Evolutionary conservation across 352 stramenopile genomes (phyloP).

Genomic region (Pythium pyrilobum): DNA sequence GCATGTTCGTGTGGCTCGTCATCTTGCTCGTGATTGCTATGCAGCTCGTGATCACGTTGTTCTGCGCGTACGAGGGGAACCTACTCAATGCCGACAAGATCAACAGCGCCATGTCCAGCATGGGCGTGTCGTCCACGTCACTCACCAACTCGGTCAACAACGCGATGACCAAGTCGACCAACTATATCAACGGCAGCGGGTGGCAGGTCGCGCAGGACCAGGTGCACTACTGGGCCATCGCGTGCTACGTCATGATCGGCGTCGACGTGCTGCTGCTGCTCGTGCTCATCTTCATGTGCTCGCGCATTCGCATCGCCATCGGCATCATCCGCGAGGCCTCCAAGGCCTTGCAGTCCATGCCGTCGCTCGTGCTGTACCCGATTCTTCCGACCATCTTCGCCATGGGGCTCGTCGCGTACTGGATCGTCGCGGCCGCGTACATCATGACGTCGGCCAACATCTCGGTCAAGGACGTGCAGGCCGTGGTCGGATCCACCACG

Average conservation of each 20-base stretch:
- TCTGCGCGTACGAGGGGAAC: conserved; percentile 69
- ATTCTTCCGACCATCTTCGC: conserved; percentile 65
- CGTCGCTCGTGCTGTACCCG: conserved; percentile 71
- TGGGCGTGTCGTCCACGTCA: conserved; percentile 32
- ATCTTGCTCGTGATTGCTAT: conserved; percentile 61
- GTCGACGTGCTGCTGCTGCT: conserved; percentile 56
- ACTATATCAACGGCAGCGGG: conserved; percentile 48
- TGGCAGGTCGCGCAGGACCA: conserved; percentile 42
- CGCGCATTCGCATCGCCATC: conserved; percentile 82
- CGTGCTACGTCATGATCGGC: conserved; percentile 70
- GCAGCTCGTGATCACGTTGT: conserved; percentile 66
- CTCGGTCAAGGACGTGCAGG: conserved; percentile 38
- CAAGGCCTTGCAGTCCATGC: conserved; percentile 73
- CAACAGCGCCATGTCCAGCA: conserved; percentile 40
- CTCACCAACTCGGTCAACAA: conserved; percentile 21
- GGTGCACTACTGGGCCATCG: conserved; percentile 65
- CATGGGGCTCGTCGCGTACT: conserved; percentile 64
- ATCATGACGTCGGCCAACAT: conserved; percentile 66
- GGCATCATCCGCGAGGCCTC: conserved; percentile 83
- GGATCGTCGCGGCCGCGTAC: conserved; percentile 71
- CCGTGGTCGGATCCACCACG: conserved; percentile 16
- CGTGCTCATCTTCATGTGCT: conserved; percentile 75
- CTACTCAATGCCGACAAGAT: conserved; percentile 48
- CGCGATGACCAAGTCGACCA: conserved; percentile 36
- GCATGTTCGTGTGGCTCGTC: conserved; percentile 76